Conservation (phyloP, 1,284 basidiomycete genomes). For the Thecaphora thlaspeos region DNA sequence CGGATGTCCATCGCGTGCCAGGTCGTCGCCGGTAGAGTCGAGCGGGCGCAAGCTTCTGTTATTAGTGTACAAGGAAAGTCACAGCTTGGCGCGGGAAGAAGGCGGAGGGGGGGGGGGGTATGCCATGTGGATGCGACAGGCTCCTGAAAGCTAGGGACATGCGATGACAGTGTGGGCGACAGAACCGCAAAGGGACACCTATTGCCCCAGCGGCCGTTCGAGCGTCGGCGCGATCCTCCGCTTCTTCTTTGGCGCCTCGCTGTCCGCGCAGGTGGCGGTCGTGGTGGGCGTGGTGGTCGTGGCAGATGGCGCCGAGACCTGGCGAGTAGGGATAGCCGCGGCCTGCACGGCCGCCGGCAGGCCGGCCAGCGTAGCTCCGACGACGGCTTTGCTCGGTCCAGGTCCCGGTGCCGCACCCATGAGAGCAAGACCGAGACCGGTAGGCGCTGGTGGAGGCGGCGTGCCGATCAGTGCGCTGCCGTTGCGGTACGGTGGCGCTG, state of each 20-base stretch:
- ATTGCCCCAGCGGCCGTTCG: constrained; percentile 35
- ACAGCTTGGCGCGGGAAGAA: too few relatives aligned
- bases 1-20: too few relatives aligned
- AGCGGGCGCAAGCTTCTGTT: too few relatives aligned
- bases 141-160: too few relatives aligned
- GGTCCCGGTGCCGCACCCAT: constrained; percentile 3
- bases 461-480: neutral
- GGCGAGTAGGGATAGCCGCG: constrained; percentile 59
- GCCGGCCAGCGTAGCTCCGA: too few relatives aligned
- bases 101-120: too few relatives aligned
- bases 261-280: constrained; percentile 28
- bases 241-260: constrained; percentile 79
- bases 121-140: too few relatives aligned
- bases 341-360: too few relatives aligned
- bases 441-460: constrained; percentile 28
- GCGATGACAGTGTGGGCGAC: too few relatives aligned
- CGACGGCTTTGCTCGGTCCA: neutral
- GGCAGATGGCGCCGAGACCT: constrained; percentile 60
- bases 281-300: constrained; percentile 8
- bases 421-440: constrained; percentile 31
- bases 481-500: neutral
- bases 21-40: too few relatives aligned
- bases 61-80: too few relatives aligned
- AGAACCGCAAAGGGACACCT: too few relatives aligned
- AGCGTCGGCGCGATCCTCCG: constrained; percentile 76